phyloP scores from a whole-genome alignment of 306 rosid species.

The Pyrus betulifolia region DNA sequence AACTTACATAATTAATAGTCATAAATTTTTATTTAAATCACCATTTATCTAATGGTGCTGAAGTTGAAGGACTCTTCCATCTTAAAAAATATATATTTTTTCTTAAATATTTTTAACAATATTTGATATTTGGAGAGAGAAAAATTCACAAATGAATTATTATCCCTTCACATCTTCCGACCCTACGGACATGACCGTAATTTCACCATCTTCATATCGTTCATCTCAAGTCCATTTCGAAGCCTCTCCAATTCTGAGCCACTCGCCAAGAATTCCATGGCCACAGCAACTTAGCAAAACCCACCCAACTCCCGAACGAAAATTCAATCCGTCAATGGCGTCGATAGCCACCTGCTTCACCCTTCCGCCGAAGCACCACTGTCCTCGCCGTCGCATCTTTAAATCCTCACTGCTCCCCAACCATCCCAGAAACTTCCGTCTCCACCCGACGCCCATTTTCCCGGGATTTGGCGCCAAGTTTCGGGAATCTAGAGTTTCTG shows the following conservation, averaged over 20 bases:
- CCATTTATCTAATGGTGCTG: no score
- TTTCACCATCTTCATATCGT: not conserved
- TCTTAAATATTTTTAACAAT: no score
- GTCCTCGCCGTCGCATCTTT: constrained; percentile 22
- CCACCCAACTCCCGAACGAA: not conserved
- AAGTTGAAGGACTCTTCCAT: no score
- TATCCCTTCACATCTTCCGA: not conserved
- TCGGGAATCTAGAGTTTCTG: constrained; percentile 37
- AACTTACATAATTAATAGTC: no score
- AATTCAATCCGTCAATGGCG: constrained; percentile 41
- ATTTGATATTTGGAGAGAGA: no score
- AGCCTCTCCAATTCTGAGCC: constrained; percentile 21
- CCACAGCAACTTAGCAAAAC: not conserved
- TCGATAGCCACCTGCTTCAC: constrained; percentile 58
- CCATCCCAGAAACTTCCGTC: constrained; percentile 12
- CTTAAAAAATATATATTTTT: no score
- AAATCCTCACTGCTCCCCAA: constrained; percentile 19
- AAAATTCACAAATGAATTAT: no score
- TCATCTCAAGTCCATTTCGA: not conserved
- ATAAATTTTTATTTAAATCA: no score
- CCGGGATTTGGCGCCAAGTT: constrained; percentile 17
- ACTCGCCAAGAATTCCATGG: constrained; percentile 32
- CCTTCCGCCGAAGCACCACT: constrained; percentile 26
- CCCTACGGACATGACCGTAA: not conserved
- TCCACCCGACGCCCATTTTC: constrained; percentile 26